These are phyloP conservation scores for Colletotrichum lindemuthianum DNA, from an alignment of 2,329 filamentous ascomycete genomes.

Conservation along the genomic window DNA sequence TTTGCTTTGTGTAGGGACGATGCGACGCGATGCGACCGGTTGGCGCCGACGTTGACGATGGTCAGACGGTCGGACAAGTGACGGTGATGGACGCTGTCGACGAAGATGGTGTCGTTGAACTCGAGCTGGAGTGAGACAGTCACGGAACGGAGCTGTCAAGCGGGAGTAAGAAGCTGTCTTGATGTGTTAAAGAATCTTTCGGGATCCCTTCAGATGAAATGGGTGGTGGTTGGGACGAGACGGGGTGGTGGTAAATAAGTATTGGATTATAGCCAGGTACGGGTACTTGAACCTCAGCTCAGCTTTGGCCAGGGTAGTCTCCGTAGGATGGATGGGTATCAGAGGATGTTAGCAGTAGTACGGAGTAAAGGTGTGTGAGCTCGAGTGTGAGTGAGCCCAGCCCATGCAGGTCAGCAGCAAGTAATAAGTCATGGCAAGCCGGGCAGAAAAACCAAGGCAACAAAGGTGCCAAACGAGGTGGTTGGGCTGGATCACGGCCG, in stretches of 20 bases:
- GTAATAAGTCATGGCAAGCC: not conserved
- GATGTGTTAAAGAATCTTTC: not conserved
- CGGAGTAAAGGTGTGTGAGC: not conserved
- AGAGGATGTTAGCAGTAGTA: too few species aligned
- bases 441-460: constrained; percentile 16
- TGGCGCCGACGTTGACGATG: not conserved
- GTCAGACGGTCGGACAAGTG: too few species aligned
- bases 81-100: constrained; percentile 1
- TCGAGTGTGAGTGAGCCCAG: not conserved
- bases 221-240: constrained; percentile 26
- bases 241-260: constrained; percentile 24
- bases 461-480: constrained; percentile 16
- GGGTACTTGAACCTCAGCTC: not conserved
- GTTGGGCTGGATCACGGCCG: constrained; percentile 31
- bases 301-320: too few species aligned
- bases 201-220: constrained; percentile 17
- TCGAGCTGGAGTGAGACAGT: constrained; percentile 5
- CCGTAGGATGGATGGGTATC: too few species aligned
- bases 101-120: constrained; percentile 1
- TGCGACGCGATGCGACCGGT: constrained; percentile 2
- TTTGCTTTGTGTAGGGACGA: not conserved
- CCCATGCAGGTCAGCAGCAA: not conserved
- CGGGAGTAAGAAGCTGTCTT: not conserved
- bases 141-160: not conserved
- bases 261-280: not conserved